A percentile compares a stretch with the other conserved stretches of the same genome.
Conservation (phyloP, 2,329 filamentous ascomycete genomes). For the Monosporascus sp. region DNA sequence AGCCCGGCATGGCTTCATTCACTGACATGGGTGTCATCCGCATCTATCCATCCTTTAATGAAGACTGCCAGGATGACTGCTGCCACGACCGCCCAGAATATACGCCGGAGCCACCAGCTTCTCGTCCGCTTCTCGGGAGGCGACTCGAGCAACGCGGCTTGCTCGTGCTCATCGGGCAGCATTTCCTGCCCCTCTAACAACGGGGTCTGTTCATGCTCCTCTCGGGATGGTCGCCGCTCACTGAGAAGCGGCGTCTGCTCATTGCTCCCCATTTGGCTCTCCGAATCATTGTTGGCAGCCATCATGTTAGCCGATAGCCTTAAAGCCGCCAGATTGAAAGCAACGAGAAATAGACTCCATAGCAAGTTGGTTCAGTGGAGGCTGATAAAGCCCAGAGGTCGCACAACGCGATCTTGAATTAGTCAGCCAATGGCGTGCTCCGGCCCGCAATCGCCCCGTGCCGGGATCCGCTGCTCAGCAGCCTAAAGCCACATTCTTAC, state of each 20-base stretch:
- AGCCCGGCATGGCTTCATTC: neutral
- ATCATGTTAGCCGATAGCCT: neutral
- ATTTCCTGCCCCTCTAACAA: neutral
- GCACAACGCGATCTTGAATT: no score
- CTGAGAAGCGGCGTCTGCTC: constrained; percentile 5
- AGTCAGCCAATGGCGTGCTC: no score
- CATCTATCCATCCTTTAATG: constrained; percentile 41
- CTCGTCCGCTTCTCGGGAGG: constrained; percentile 8
- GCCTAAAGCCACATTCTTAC: no score
- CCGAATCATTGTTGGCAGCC: neutral
- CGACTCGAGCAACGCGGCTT: constrained; percentile 15
- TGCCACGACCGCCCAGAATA: constrained; percentile 29
- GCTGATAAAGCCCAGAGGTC: no score
- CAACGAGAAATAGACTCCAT: neutral
- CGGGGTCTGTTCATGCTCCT: neutral
- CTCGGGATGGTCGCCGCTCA: neutral
- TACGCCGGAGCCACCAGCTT: constrained; percentile 30
- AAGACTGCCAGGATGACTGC: constrained; percentile 30
- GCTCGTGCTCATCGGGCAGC: constrained; percentile 9
- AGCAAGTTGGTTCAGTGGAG: neutral
- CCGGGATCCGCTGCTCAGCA: no score
- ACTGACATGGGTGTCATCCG: constrained; percentile 33
- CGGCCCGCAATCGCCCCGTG: no score
- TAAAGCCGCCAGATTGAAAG: neutral
- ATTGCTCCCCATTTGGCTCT: neutral